Evolutionary conservation across 116 monocot genomes (phyloP).

Genomic region (Cymodocea nodosa): DNA sequence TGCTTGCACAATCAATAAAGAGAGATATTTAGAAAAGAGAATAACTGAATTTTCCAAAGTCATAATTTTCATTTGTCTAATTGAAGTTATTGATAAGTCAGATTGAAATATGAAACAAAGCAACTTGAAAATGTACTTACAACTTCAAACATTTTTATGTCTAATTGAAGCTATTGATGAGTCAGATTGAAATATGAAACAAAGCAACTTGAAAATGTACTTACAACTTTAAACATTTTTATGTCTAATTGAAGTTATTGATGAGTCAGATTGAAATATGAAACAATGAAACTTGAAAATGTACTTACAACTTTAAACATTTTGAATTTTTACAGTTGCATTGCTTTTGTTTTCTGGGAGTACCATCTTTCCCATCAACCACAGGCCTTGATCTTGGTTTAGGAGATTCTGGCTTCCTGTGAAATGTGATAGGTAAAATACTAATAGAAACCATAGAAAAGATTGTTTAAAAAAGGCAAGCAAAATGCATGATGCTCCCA

Average conservation of each 20-base stretch:
- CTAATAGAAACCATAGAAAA: background rate
- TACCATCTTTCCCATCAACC: conserved; percentile 49
- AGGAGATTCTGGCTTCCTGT: conserved; percentile 46
- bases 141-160: conserved; percentile 43
- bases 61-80: too few species aligned
- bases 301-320: conserved; percentile 57
- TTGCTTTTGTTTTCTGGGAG: conserved; percentile 40
- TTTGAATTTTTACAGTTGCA: conserved; percentile 60
- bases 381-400: conserved; percentile 25
- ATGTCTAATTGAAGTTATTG: too few species aligned
- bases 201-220: conserved; percentile 7
- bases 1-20: too few species aligned
- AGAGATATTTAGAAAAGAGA: too few species aligned
- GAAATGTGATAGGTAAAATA: background rate
- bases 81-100: too few species aligned
- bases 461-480: too few species aligned
- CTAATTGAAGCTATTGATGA: too few species aligned
- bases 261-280: too few species aligned
- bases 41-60: too few species aligned
- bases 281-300: conserved; percentile 1
- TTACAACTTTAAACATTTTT: conserved; percentile 57
- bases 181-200: too few species aligned
- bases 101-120: too few species aligned
- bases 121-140: conserved; percentile 25
- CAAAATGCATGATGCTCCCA: too few species aligned